Evolutionary conservation across 1,139 yeast genomes (phyloP), one percentile per base, ranked within the genome.

Genomic region (Magnusiomyces tetraspermus): DNA sequence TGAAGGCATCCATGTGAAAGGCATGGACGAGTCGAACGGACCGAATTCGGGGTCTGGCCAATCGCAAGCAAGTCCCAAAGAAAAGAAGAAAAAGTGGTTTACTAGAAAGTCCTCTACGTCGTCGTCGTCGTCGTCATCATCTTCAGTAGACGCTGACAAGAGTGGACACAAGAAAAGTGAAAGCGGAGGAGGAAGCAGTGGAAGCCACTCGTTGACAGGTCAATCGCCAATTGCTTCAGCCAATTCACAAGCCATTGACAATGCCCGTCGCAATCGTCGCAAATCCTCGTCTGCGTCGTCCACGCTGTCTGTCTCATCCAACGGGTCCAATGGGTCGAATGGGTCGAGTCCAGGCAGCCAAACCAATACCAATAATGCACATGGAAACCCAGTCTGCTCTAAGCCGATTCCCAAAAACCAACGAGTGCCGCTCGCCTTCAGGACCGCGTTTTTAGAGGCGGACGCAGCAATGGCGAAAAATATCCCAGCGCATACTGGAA

Each of bases 401-500:
- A 26, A 33, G 23, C 4, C 42, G 13, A 33, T 52, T 17, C 48
- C 55, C n/a, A 47, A 40, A 17, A 40, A 38, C 15, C 52, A 52
- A 19, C 47, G 67, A 10, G 57, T 66, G 10, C 60, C 68, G 10
- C 65, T 64, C 52, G 67, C 72, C 2, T 58, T 74, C 42, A 66
- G 67, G 52, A 57, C 62, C 17, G 64, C 76, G 19, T 94, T 92
- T 67, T 70, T 78, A 28, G 78, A 79, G 54, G 94, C 95, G 3
- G 98, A 90, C 67, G 73, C 75, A 43, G 72, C 79, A 60, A 82
- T 92, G 53, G 78, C 76, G 48, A 73, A 78, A 53, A 66, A 68
- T 48, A 61, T 75, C 46, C 51, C 75, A 70, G 57, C 92, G 84
- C 19, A 79, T 79, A 53, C 94, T 54, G 98, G 98, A 0, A 83